Base-by-base conservation (phyloP, 1,139 yeast genomes). In the Torulaspora globosa region DNA sequence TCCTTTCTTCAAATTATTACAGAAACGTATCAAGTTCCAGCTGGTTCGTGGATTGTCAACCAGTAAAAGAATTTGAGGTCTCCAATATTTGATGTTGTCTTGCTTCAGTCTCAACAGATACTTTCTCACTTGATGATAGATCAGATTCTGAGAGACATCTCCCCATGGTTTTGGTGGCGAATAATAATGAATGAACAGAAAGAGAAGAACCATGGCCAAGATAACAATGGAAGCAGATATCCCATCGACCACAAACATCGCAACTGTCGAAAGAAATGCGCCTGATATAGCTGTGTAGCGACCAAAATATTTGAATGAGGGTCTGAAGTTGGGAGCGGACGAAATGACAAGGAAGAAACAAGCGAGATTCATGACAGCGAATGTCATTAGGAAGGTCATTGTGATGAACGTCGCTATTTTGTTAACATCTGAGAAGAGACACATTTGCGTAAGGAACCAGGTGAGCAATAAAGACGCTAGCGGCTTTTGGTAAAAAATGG, bases 151-250 rank as follows among this genome's bases (percentile, higher is more conserved):
- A 1, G 97, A 89, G 23, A 92, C 96, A 68, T 92, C 98, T 28
- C 98, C 98, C 87, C 96, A 92, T 31, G 89, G 84, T 63, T 88
- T 89, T 4, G 97, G 97, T 2, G 97, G 96, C 2, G 96, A 84
- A 48, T 81, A 75, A 60, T 89, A 88, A 65, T 92, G 97, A 51
- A 92, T 92, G 48, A 84, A 65, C 45, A 88, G 63, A 56, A 92
- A 85, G 39, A 92, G 68, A 21, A 81, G 70, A 41, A 80, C 66
- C 57, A 89, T 72, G 46, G 84, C 78, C 6, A 82, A 69, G 35
- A 89, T 78, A 44, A 90, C 83, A 23, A 83, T 72, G 1, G 88
- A 73, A 0, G 98, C 97, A 2, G 95, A 84, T 19, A 84, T 61
- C 28, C 96, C 95, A 68, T 92, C 98, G 3, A 94, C 97, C 38